Percentiles rank a stretch among this genome's conserved stretches.
These are phyloP conservation scores for Shiraia sp. DNA, from an alignment of 2,329 filamentous ascomycete genomes.

Conservation along the genomic window DNA sequence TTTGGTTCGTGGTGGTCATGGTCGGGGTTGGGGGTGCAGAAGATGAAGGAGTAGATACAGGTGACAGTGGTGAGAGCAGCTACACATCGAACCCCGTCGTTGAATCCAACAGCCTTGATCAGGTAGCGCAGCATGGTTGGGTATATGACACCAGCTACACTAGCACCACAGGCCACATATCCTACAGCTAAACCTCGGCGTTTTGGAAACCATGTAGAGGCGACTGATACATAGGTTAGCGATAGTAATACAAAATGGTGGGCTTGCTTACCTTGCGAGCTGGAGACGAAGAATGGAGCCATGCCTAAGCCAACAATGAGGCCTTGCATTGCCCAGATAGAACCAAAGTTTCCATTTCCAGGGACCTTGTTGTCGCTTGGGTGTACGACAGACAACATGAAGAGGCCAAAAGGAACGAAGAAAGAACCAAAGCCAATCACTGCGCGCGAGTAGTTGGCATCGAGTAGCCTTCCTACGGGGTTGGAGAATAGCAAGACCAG, in stretches of 20 bases:
- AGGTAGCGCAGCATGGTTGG: slow-evolving; percentile 53
- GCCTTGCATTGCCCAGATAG: slow-evolving; percentile 54
- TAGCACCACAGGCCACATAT: slow-evolving; percentile 56
- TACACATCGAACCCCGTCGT: slow-evolving; percentile 49
- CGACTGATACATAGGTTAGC: slow-evolving; percentile 41
- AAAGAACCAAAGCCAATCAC: slow-evolving; percentile 49
- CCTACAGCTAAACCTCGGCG: slow-evolving; percentile 54
- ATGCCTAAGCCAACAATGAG: slow-evolving; percentile 54
- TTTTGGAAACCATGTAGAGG: slow-evolving; percentile 54
- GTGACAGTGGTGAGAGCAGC: slow-evolving; percentile 48
- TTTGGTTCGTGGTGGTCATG: slow-evolving; percentile 45
- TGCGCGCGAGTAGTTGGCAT: slow-evolving; percentile 49
- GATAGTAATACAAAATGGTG: neutral
- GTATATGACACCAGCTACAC: slow-evolving; percentile 52
- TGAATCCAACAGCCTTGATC: slow-evolving; percentile 50
- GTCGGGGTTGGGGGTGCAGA: slow-evolving; percentile 50
- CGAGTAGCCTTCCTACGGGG: slow-evolving; percentile 53
- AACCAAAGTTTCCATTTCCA: slow-evolving; percentile 47
- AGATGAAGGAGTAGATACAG: slow-evolving; percentile 47
- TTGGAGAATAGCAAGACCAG: slow-evolving; percentile 52
- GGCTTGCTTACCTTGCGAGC: slow-evolving; percentile 50
- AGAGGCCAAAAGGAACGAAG: slow-evolving; percentile 50
- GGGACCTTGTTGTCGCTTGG: slow-evolving; percentile 40
- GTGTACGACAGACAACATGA: slow-evolving; percentile 49
- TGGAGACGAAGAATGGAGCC: slow-evolving; percentile 58